A percentile compares a stretch with the other conserved stretches of the same genome.
Conservation (phyloP, 176 grass and related monocot species). For the Guadua angustifolia region DNA sequence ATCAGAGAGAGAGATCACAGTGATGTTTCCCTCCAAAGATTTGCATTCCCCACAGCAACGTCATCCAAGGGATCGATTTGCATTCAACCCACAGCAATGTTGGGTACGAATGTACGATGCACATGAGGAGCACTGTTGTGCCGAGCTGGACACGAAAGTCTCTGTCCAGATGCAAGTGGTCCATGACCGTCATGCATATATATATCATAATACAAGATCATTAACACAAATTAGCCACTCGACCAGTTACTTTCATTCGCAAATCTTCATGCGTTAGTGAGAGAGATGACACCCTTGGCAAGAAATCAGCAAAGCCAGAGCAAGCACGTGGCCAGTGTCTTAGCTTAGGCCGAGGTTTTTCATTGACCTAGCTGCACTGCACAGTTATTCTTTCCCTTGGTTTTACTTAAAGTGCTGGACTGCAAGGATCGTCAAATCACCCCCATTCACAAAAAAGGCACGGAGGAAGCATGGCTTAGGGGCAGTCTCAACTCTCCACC, state of each 20-base stretch:
- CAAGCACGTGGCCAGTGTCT: not conserved
- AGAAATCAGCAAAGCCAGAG: not conserved
- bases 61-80: slow-evolving; percentile 8
- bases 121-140: slow-evolving; percentile 51
- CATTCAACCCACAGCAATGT: too few relatives aligned
- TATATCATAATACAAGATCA: slow-evolving; percentile 6
- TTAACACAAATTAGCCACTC: not conserved
- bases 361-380: slow-evolving; percentile 30
- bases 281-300: slow-evolving; percentile 16
- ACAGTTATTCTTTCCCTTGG: slow-evolving; percentile 44
- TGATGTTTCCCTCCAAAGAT: slow-evolving; percentile 37
- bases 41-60: slow-evolving; percentile 34
- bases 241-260: slow-evolving; percentile 2
- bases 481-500: too few relatives aligned
- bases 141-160: slow-evolving; percentile 38
- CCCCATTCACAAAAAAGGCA: slow-evolving; percentile 13
- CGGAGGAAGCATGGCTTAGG: slow-evolving; percentile 17
- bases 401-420: slow-evolving; percentile 48
- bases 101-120: slow-evolving; percentile 32
- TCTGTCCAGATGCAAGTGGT: slow-evolving; percentile 17
- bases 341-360: too few relatives aligned
- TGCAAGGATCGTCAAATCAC: slow-evolving; percentile 32
- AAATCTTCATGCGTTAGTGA: not conserved
- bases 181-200: slow-evolving; percentile 22
- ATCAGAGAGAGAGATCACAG: not conserved